A percentile compares a stretch with the other conserved stretches of the same genome.
phyloP scores from a whole-genome alignment of 305 asterid genomes.

The Fraxinus platypoda region DNA sequence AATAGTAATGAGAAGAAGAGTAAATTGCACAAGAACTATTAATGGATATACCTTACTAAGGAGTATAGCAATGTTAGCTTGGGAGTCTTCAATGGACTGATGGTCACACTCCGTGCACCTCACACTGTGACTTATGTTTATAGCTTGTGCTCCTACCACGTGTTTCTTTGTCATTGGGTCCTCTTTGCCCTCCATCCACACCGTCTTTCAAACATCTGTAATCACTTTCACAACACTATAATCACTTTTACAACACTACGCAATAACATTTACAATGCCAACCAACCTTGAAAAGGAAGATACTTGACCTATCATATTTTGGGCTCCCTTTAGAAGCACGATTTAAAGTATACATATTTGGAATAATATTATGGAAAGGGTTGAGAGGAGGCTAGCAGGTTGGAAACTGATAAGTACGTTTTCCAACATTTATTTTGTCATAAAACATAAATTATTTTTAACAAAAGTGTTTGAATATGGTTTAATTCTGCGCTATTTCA shows the following conservation, averaged over 20 bases:
- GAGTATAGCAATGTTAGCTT: slow-evolving; percentile 84
- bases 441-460: too few species aligned
- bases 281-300: too few species aligned
- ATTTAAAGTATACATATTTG: too few species aligned
- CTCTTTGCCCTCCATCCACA: slow-evolving; percentile 49
- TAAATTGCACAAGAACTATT: not conserved
- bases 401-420: too few species aligned
- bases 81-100: slow-evolving; percentile 93
- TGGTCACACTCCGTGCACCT: slow-evolving; percentile 94
- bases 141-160: slow-evolving; percentile 77
- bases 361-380: too few species aligned
- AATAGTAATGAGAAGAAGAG: not conserved
- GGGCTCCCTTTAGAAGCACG: too few species aligned
- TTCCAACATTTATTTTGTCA: too few species aligned
- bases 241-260: too few species aligned
- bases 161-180: slow-evolving; percentile 55
- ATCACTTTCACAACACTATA: not conserved
- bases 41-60: slow-evolving; percentile 61
- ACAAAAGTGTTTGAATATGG: too few species aligned
- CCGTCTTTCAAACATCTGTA: not conserved
- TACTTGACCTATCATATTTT: too few species aligned
- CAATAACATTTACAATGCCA: not conserved
- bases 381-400: too few species aligned
- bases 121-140: slow-evolving; percentile 84
- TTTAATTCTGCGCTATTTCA: too few species aligned